Conservation (phyloP, 768 basidiomycete genomes). For the Hirschioporus abietinus region DNA sequence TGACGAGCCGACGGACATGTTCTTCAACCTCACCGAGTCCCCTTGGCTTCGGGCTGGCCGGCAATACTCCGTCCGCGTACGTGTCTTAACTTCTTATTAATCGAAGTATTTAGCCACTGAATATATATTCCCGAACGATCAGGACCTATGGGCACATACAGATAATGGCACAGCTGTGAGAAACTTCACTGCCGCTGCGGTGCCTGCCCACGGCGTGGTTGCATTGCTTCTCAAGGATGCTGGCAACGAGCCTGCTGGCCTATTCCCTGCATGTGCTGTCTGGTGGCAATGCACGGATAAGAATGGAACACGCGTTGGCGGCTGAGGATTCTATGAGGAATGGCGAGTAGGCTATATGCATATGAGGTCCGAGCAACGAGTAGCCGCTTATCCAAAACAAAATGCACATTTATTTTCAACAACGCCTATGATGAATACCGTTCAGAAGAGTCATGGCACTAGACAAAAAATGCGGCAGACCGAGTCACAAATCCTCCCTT, state of each 20-base stretch:
- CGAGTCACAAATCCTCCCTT: too few species aligned
- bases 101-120: neutral
- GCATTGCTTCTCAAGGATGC: slow-evolving; percentile 61
- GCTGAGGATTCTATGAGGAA: slow-evolving; percentile 7
- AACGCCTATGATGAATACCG: too few species aligned
- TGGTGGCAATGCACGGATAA: slow-evolving; percentile 53
- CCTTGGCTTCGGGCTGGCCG: slow-evolving; percentile 67
- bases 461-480: too few species aligned
- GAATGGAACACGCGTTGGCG: slow-evolving; percentile 42
- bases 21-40: slow-evolving; percentile 61
- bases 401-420: too few species aligned
- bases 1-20: slow-evolving; percentile 50
- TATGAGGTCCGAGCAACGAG: too few species aligned
- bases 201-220: slow-evolving; percentile 66
- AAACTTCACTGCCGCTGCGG: slow-evolving; percentile 49
- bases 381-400: too few species aligned
- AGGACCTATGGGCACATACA: slow-evolving; percentile 74
- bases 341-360: too few species aligned
- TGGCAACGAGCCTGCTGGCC: slow-evolving; percentile 58
- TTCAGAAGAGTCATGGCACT: too few species aligned
- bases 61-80: slow-evolving; percentile 58
- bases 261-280: slow-evolving; percentile 51
- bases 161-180: slow-evolving; percentile 62
- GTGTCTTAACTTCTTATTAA: slow-evolving; percentile 18
- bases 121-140: neutral